These are phyloP conservation scores for Stemphylium lycopersici DNA, from an alignment of 2,329 filamentous ascomycete species.

Conservation along the genomic window DNA sequence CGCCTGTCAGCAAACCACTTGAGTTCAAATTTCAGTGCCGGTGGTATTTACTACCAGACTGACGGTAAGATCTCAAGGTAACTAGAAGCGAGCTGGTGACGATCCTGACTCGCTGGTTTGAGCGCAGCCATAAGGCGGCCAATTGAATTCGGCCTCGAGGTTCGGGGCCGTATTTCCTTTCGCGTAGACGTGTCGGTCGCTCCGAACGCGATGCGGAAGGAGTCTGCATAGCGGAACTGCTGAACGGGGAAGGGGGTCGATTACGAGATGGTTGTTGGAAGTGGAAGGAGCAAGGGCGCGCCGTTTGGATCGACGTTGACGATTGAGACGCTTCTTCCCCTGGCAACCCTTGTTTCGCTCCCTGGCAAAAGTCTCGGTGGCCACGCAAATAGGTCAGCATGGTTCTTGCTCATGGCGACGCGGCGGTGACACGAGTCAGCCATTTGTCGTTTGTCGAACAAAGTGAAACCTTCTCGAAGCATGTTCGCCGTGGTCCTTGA, in stretches of 20 bases:
- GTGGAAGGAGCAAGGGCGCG: conserved; percentile 25
- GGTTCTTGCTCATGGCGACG: conserved; percentile 1
- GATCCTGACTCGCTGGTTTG: conserved; percentile 12
- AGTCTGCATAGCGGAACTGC: not conserved
- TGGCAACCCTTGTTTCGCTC: conserved; percentile 5
- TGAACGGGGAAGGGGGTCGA: not conserved
- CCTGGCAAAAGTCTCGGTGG: not conserved
- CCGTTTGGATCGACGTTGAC: conserved; percentile 15
- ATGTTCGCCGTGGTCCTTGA: conserved; percentile 32
- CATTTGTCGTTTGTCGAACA: conserved; percentile 18
- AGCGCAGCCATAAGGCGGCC: conserved; percentile 8
- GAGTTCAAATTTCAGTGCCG: not conserved
- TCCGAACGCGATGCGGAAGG: not conserved
- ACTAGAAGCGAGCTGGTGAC: not conserved
- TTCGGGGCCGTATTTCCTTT: not conserved
- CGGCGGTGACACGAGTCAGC: conserved; percentile 9
- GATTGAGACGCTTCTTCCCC: conserved; percentile 8
- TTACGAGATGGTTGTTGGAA: conserved; percentile 10
- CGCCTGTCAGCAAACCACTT: not conserved
- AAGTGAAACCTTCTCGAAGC: conserved; percentile 42
- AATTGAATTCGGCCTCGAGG: not conserved
- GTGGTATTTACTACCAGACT: not conserved
- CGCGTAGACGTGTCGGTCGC: conserved; percentile 8
- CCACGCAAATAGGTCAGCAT: conserved; percentile 1
- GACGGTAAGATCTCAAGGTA: not conserved